Conservation (phyloP, 2,329 filamentous ascomycete genomes). For the Colletotrichum abscissum region DNA sequence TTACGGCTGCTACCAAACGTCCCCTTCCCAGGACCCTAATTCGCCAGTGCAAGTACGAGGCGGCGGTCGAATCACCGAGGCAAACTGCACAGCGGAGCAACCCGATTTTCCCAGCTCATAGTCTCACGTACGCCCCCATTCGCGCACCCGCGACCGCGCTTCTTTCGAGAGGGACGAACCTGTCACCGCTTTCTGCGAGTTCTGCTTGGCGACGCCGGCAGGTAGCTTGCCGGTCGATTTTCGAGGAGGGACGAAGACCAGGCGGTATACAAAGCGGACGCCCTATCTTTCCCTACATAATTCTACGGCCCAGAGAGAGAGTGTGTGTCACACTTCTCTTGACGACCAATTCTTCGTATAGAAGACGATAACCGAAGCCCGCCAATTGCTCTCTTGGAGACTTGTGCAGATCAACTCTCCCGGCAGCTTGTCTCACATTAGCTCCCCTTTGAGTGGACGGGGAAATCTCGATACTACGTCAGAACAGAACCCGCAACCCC, state of each 20-base stretch:
- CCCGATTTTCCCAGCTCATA: conserved; percentile 8
- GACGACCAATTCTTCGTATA: neutral
- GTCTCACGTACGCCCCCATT: neutral
- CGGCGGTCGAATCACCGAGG: conserved; percentile 19
- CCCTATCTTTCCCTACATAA: neutral
- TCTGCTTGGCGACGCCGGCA: neutral
- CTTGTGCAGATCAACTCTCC: neutral
- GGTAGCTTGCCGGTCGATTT: neutral
- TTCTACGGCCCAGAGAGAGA: neutral
- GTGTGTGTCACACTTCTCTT: neutral
- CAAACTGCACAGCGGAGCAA: conserved; percentile 12
- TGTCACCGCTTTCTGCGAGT: conserved; percentile 22
- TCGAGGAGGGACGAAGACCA: neutral
- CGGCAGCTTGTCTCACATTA: conserved; percentile 14
- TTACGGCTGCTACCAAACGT: neutral
- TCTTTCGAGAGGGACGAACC: neutral
- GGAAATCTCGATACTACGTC: conserved; percentile 25
- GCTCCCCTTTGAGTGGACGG: conserved; percentile 13
- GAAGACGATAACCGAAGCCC: neutral
- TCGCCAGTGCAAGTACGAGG: conserved; percentile 9
- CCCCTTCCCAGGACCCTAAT: conserved; percentile 5
- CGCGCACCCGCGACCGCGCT: conserved; percentile 7
- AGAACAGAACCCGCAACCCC: conserved; percentile 22
- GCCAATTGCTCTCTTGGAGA: conserved; percentile 5
- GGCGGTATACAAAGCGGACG: neutral